Percentiles rank a stretch among this genome's conserved stretches.
These are phyloP conservation scores for Aspergillus saccharolyticus DNA, from an alignment of 495 filamentous ascomycete species.

Conservation along the genomic window DNA sequence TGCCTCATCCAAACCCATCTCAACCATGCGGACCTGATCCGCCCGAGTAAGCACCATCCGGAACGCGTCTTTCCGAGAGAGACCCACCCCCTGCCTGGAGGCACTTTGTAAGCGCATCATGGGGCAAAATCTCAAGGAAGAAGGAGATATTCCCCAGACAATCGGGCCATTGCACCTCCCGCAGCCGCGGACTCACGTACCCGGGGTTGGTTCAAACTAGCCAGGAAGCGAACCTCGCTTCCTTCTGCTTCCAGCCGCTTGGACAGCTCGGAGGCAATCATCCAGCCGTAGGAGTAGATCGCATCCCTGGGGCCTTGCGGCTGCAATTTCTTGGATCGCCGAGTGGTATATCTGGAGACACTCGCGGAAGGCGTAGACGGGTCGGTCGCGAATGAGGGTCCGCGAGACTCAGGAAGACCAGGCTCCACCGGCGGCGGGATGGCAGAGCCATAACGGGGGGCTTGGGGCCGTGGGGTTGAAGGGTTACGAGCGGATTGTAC, in stretches of 20 bases:
- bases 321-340: constrained; percentile 41
- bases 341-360: constrained; percentile 34
- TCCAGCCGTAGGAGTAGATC: constrained; percentile 49
- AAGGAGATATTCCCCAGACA: constrained; percentile 1
- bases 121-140: background rate
- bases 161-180: background rate
- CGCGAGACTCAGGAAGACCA: constrained; percentile 51
- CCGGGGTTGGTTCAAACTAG: constrained; percentile 2
- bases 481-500: background rate
- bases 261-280: constrained; percentile 51
- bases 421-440: constrained; percentile 51
- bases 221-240: constrained; percentile 16
- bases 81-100: background rate
- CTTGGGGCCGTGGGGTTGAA: background rate
- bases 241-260: constrained; percentile 40
- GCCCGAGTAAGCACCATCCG: background rate
- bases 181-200: constrained; percentile 1
- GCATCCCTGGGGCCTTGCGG: constrained; percentile 53
- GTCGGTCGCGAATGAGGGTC: constrained; percentile 43
- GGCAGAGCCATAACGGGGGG: constrained; percentile 51
- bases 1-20: background rate
- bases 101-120: background rate
- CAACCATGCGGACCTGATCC: background rate
- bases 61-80: background rate
- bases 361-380: constrained; percentile 50